Percentiles rank a stretch among this genome's conserved stretches.
Evolutionary conservation across 2,329 filamentous ascomycete species (phyloP).

Genomic region (Polytolypa hystricis): DNA sequence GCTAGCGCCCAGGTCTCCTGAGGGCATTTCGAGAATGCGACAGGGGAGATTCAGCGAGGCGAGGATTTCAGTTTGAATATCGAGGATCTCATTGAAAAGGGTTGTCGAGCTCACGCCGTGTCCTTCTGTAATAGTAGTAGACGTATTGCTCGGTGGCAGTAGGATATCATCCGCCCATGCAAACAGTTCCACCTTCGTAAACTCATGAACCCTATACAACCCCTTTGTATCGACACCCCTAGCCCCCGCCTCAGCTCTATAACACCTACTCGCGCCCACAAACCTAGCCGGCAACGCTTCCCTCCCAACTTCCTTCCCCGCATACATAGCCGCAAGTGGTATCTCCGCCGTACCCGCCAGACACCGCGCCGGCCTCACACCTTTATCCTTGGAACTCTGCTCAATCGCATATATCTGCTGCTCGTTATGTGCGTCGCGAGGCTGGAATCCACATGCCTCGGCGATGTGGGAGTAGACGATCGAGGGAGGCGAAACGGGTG

Average conservation of each 20-base stretch:
- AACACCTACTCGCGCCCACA: conserved; percentile 83
- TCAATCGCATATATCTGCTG: conserved; percentile 80
- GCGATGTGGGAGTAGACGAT: conserved; percentile 89
- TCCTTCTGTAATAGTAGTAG: neutral
- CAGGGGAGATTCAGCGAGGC: conserved; percentile 66
- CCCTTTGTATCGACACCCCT: conserved; percentile 86
- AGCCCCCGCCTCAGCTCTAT: conserved; percentile 86
- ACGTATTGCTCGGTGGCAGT: conserved; percentile 13
- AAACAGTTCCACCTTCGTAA: conserved; percentile 97
- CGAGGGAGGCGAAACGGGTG: conserved; percentile 69
- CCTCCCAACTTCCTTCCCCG: conserved; percentile 56
- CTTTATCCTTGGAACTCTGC: conserved; percentile 52
- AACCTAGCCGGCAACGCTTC: conserved; percentile 62
- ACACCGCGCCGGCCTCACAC: conserved; percentile 56
- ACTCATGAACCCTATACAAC: conserved; percentile 93
- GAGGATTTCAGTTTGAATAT: conserved; percentile 77
- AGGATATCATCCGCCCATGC: conserved; percentile 59
- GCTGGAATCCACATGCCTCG: conserved; percentile 85
- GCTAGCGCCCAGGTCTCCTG: conserved; percentile 75
- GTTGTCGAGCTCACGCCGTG: conserved; percentile 20
- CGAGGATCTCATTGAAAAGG: conserved; percentile 75
- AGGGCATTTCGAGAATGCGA: conserved; percentile 86
- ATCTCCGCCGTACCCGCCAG: conserved; percentile 91
- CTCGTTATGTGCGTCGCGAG: conserved; percentile 79
- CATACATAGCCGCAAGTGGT: conserved; percentile 81